phyloP scores from a whole-genome alignment of 2,329 filamentous ascomycete genomes.

The Eutypa lata region DNA sequence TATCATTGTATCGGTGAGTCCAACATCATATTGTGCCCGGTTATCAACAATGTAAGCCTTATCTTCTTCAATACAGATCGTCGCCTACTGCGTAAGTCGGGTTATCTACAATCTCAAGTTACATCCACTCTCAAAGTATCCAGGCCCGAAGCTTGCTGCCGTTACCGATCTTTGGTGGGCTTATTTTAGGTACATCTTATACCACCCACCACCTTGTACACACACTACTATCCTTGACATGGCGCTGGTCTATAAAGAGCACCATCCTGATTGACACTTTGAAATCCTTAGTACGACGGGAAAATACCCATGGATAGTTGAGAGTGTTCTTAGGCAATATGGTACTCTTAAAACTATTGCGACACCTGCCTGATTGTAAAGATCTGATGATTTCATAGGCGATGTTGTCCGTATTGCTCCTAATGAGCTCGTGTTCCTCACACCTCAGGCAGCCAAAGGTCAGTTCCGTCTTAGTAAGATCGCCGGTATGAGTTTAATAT shows the following conservation, averaged over 20 bases:
- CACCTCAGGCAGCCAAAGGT: slow-evolving; percentile 5
- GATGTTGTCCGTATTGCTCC: slow-evolving; percentile 15
- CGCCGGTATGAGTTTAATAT: neutral
- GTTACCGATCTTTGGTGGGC: slow-evolving; percentile 6
- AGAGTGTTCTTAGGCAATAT: slow-evolving; percentile 3
- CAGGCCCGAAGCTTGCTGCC: slow-evolving; percentile 2
- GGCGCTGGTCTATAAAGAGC: neutral
- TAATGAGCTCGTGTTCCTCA: slow-evolving; percentile 15
- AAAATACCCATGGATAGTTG: slow-evolving; percentile 2
- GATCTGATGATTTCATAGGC: slow-evolving; percentile 2
- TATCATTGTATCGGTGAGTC: slow-evolving; percentile 1
- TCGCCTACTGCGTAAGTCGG: neutral
- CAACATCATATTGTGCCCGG: neutral
- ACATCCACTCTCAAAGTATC: slow-evolving; percentile 5
- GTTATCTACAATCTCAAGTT: slow-evolving; percentile 4
- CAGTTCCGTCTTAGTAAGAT: neutral
- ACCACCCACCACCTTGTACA: neutral
- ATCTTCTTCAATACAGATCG: neutral
- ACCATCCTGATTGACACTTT: slow-evolving; percentile 1
- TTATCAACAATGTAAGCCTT: neutral
- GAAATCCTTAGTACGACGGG: neutral
- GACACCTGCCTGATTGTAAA: neutral
- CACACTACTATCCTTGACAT: neutral
- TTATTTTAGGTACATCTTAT: neutral
- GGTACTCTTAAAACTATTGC: neutral